Evolutionary conservation across 805 yeast genomes (phyloP), one percentile per base, ranked within the genome.

Genomic region (Cyberlindnera suaveolens): DNA sequence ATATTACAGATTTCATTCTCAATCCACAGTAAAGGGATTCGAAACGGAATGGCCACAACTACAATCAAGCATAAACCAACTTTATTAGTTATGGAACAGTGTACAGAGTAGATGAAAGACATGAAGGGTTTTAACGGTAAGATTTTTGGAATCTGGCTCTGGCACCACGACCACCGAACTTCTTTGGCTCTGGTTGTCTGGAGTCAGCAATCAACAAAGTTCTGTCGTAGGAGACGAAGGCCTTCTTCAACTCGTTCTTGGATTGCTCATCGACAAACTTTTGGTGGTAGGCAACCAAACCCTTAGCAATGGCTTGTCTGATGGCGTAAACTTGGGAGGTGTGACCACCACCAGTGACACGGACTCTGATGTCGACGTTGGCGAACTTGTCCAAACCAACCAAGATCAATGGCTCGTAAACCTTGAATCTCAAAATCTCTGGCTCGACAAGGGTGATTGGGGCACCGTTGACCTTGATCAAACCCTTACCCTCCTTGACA

Each of bases 131-230:
- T 54, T 91, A 93, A 90, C 99, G 99, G 93, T 93, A 93, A 74
- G 99, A 93, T 77, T 93, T 93, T 84, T 93, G 99, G 97, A 87
- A 91, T 81, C 98, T 91, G 71, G 99, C 93, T 82, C 99, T 93
- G 79, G 99, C 99, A 87, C 99, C 99, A 77, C 95, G 96, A 83
- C 99, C 99, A 82, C 99, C 99, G 82, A 93, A 93, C 83, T 93
- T 93, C 97, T 93, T 93, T 84, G 99, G 99, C 82, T 93, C 99
- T 85, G 90, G 84, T 85, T 96, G 91, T 86, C 99, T 89, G 66
- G 97, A 80, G 76, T 93, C 99, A 66, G 99, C 98, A 74, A 93
- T 93, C 78, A 93, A 85, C 73, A 93, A 85, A 73, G 98, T 88
- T 83, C 96, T 90, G 91, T 93, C 99, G 84, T 90, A 95, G 67